Percentiles rank a stretch among this genome's conserved stretches.
phyloP scores from a whole-genome alignment of 441 rosid species.

The Hura crepitans region DNA sequence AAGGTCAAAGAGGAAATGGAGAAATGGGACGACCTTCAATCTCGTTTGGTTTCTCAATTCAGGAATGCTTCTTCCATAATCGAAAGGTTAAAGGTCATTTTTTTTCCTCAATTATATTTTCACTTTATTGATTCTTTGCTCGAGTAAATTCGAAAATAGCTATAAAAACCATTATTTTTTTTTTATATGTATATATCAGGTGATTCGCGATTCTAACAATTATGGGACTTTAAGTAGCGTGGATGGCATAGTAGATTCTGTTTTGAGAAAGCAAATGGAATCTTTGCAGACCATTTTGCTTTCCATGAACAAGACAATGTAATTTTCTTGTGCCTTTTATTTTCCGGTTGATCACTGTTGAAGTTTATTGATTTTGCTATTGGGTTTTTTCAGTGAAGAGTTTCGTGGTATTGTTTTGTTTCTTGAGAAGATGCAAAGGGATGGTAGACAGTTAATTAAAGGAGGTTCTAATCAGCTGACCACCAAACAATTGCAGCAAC shows the following conservation, averaged over 20 bases:
- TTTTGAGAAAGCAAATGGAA: conserved; percentile 55
- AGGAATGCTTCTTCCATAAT: conserved; percentile 63
- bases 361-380: not conserved
- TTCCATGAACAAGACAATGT: conserved; percentile 48
- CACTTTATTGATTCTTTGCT: not conserved
- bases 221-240: conserved; percentile 50
- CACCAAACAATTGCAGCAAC: conserved; percentile 45
- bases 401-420: conserved; percentile 48
- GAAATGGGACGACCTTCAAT: conserved; percentile 63
- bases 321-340: conserved; percentile 14
- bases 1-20: conserved; percentile 58
- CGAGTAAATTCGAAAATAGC: not conserved
- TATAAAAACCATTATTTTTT: not conserved
- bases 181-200: no score
- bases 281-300: conserved; percentile 44
- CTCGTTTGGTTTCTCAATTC: conserved; percentile 52
- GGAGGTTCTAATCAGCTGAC: conserved; percentile 41
- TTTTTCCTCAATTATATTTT: not conserved
- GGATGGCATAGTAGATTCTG: conserved; percentile 48
- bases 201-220: conserved; percentile 43
- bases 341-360: not conserved
- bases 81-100: conserved; percentile 51
- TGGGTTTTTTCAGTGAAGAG: conserved; percentile 43
- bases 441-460: conserved; percentile 49
- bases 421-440: conserved; percentile 52